These are phyloP conservation scores for Annona cherimola DNA, from an alignment of 164 flowering plant species.

Conservation along the genomic window DNA sequence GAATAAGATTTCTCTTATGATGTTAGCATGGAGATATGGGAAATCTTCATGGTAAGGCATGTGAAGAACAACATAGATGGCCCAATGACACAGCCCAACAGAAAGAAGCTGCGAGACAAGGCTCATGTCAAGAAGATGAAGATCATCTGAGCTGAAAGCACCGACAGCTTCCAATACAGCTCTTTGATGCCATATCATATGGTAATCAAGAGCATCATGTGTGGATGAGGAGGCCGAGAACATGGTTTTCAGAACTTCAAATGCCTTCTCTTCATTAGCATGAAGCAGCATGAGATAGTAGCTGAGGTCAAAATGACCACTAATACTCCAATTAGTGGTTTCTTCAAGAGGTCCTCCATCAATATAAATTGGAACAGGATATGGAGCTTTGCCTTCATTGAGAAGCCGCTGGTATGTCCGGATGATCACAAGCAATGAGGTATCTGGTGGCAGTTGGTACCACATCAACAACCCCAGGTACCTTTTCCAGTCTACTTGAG, in stretches of 20 bases:
- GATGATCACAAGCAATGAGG: constrained; percentile 53
- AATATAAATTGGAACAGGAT: constrained; percentile 75
- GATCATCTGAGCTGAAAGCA: constrained; percentile 70
- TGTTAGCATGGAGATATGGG: constrained; percentile 68
- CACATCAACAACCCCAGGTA: constrained; percentile 90
- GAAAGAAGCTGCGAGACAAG: constrained; percentile 78
- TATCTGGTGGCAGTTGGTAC: constrained; percentile 79
- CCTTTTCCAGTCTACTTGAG: constrained; percentile 84
- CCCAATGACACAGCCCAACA: constrained; percentile 90
- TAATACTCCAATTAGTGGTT: constrained; percentile 26
- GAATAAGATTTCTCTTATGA: constrained; percentile 85
- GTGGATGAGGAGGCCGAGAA: constrained; percentile 93
- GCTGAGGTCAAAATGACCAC: constrained; percentile 61
- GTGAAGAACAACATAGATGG: constrained; percentile 94
- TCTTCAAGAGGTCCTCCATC: constrained; percentile 70
- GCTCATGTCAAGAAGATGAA: constrained; percentile 90
- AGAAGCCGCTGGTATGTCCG: constrained; percentile 67
- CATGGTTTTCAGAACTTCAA: constrained; percentile 66
- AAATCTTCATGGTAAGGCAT: constrained; percentile 69
- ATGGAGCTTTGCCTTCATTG: constrained; percentile 63
- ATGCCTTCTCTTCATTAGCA: constrained; percentile 47
- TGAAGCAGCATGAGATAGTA: constrained; percentile 96
- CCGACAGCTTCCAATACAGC: constrained; percentile 87
- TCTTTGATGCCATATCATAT: constrained; percentile 99
- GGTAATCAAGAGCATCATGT: constrained; percentile 89